phyloP scores from a whole-genome alignment of 2,329 filamentous ascomycete species.

The Colletotrichum chlorophyti region DNA sequence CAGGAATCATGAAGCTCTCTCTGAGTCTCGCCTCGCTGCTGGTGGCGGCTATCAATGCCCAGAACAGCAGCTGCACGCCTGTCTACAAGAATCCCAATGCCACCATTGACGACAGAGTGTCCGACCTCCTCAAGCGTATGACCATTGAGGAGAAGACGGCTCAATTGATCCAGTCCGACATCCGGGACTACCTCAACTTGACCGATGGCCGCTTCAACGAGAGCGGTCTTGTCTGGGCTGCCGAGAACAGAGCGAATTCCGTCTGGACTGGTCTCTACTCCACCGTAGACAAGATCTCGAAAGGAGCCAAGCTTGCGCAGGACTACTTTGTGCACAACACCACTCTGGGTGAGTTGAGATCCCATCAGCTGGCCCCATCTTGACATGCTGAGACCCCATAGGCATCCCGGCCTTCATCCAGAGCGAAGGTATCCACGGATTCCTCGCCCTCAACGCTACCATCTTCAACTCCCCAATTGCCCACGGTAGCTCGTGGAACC shows the following conservation, averaged over 20 bases:
- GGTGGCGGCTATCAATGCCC: constrained; percentile 33
- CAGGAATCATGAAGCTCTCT: constrained; percentile 38
- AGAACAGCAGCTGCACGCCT: constrained; percentile 37
- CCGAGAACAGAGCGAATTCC: constrained; percentile 69
- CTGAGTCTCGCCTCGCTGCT: constrained; percentile 33
- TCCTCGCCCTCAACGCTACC: constrained; percentile 74
- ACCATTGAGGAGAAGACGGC: constrained; percentile 76
- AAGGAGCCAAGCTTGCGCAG: constrained; percentile 69
- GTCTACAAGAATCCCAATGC: constrained; percentile 70
- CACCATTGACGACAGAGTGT: constrained; percentile 67
- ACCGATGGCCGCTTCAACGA: constrained; percentile 71
- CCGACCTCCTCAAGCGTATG: constrained; percentile 75
- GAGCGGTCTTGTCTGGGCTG: constrained; percentile 70
- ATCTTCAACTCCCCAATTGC: constrained; percentile 82
- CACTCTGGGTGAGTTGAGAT: constrained; percentile 36
- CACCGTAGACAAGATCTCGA: constrained; percentile 66
- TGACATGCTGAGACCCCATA: constrained; percentile 54
- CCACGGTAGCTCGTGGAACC: constrained; percentile 75
- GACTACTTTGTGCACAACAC: constrained; percentile 68
- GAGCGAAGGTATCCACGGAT: constrained; percentile 77
- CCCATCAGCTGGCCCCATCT: background rate
- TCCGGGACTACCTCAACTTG: constrained; percentile 77
- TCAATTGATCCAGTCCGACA: constrained; percentile 73
- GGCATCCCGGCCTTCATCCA: constrained; percentile 78
- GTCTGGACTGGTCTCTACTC: constrained; percentile 77